Evolutionary conservation across 345 rosid genomes (phyloP).

Genomic region (Viola odorata): DNA sequence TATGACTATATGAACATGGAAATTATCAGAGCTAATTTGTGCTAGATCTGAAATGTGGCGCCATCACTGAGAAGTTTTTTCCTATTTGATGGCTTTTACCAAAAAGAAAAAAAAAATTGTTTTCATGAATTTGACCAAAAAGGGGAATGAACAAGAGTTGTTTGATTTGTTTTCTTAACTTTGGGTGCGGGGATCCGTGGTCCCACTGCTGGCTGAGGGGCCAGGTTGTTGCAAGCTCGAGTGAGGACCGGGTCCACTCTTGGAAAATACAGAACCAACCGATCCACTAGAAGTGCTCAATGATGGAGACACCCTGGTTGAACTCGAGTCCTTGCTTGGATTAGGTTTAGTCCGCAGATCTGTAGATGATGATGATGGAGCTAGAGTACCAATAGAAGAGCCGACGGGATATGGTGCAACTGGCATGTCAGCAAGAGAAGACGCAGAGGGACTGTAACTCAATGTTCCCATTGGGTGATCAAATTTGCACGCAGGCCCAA

Average conservation of each 20-base stretch:
- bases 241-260: conserved; percentile 28
- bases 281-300: conserved; percentile 37
- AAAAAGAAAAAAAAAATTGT: conserved; percentile 7
- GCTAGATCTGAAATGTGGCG: conserved; percentile 39
- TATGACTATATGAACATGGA: conserved; percentile 16
- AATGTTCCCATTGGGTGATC: conserved; percentile 62
- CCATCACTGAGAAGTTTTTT: conserved; percentile 25
- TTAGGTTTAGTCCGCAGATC: conserved; percentile 51
- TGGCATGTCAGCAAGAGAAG: conserved; percentile 74
- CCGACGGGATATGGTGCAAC: conserved; percentile 69
- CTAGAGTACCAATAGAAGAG: conserved; percentile 54
- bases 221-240: conserved; percentile 35
- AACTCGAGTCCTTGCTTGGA: conserved; percentile 43
- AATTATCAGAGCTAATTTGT: conserved; percentile 28
- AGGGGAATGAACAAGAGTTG: conserved; percentile 16
- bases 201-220: conserved; percentile 23
- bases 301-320: conserved; percentile 43
- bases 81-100: conserved; percentile 28
- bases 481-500: conserved; percentile 45
- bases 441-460: conserved; percentile 71
- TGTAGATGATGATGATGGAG: conserved; percentile 63
- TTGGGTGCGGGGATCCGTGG: conserved; percentile 21
- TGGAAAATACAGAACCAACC: conserved; percentile 33
- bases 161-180: conserved; percentile 23
- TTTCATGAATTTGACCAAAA: conserved; percentile 33